Base-by-base conservation (phyloP, 139 green algal species). In the Chlamydomonas schloesseri region DNA sequence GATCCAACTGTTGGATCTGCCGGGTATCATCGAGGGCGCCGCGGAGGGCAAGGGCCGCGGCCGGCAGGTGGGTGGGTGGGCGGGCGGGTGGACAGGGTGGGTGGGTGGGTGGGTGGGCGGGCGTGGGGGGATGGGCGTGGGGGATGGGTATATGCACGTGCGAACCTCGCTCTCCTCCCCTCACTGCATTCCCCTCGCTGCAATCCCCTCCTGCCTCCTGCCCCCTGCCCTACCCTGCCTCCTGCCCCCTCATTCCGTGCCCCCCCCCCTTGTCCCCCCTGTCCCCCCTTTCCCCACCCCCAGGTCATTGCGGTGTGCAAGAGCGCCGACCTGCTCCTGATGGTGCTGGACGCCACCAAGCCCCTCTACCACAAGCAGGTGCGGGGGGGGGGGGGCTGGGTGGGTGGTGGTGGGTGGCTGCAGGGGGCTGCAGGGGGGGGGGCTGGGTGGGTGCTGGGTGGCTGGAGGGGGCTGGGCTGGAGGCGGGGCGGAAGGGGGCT, bases 261-360 rank as follows among this genome's bases (percentile, higher is more conserved):
- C 3, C n/a, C 14, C n/a, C 1, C 65, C 65, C n/a, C n/a, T 23
- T 37, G 10, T 64, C 17, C 73, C 72, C 23, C 31, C n/a, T 71
- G 37, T 53, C 20, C 37, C 46, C 21, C 29, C 34, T 76, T 46
- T 28, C 20, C 34, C 23, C 26, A 1, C 29, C 53, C 47, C 2
- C 95, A 98, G 93, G 97, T 99, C 78, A 99, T 99, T 88, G 97
- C 98, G 6, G 97, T 99, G 20, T 98, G 97, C 89, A 99, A 99
- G 93, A 97, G 90, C 68, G 96, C 96, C 9, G 98, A 99, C 81
- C 89, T 99, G 78, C 90, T 99, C 87, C 93, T 99, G 58, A 99
- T 99, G 98, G 98, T 99, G 77, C 94, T 99, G 86, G 98, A 99
- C 80, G 98, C 98, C n/a, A 95, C 92, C 47, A 99, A 99, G 91